Evolutionary conservation across 768 basidiomycete genomes (phyloP), one percentile per base, ranked within the genome.

Genomic region (Hericium erinaceus): DNA sequence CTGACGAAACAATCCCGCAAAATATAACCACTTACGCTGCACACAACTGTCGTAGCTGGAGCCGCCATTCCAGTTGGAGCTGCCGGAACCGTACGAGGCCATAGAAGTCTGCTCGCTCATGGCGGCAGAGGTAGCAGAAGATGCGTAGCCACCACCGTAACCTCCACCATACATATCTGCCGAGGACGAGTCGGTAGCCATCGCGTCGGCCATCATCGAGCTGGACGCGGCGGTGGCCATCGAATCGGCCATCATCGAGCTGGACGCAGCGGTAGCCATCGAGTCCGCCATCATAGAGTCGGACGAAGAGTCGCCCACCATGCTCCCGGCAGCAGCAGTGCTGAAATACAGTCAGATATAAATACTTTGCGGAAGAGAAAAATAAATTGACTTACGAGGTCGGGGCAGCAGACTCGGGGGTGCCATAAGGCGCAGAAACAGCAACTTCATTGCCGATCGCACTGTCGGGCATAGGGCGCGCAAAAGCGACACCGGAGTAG

Each of bases 1-100:
- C 4, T 24, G 58, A 5, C 49, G 44, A 44, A 50, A 52, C 55
- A 39, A 44, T 50, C 24, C 48, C 48, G 39, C 8, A 65, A 40
- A 40, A 22, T 11, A 16, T 26, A 48, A 16, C 48, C 46, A 77
- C 84, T 68, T 64, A 89, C 86, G 81, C 63, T 83, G 78, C 40
- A 89, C 86, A 66, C 87, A 89, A 71, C 75, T 75, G 62, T 85
- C 73, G 72, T 87, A 89, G 46, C 75, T 75, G 18, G 73, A 75
- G 52, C 73, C 74, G 52, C 73, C 74, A 54, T 76, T 75, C 83
- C 83, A 84, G 72, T 73, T 80, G 48, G 73, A 72, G 61, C 69
- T 74, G 58, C 85, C 86, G 20, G 86, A 87, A 7, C 86, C 85
- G 66, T 86, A 85, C 11, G 74, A 69, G 24, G 80, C 73, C 5